These are phyloP conservation scores for Ogataea nitratoaversa DNA, from an alignment of 805 yeast species.

Conservation along the genomic window DNA sequence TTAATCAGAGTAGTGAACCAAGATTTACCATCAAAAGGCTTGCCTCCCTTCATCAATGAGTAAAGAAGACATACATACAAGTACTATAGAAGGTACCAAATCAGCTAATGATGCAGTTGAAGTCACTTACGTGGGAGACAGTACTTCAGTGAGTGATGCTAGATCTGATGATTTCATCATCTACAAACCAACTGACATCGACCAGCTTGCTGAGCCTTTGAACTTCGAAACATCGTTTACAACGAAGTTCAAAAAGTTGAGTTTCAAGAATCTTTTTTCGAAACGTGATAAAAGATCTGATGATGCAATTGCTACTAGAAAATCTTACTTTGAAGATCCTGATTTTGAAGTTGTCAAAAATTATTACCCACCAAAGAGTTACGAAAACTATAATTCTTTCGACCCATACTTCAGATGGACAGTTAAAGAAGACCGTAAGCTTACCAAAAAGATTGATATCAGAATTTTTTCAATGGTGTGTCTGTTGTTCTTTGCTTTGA, in stretches of 20 bases:
- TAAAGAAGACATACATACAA: background rate
- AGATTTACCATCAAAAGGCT: no score
- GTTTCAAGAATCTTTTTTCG: no score
- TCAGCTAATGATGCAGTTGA: background rate
- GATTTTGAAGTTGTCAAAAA: conserved; percentile 10
- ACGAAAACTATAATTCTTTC: conserved; percentile 12
- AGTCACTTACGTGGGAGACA: background rate
- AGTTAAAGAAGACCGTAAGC: conserved; percentile 9
- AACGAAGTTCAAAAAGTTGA: conserved; percentile 3
- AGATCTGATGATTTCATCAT: conserved; percentile 4
- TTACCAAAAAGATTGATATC: conserved; percentile 12
- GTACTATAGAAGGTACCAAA: background rate
- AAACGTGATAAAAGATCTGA: no score
- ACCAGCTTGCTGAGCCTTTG: conserved; percentile 8
- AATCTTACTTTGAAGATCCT: conserved; percentile 13
- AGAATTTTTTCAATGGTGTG: conserved; percentile 11
- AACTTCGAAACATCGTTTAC: conserved; percentile 5
- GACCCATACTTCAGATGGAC: conserved; percentile 18
- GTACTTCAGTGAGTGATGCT: background rate
- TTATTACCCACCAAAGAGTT: conserved; percentile 8
- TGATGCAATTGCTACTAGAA: conserved; percentile 12
- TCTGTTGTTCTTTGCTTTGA: conserved; percentile 49
- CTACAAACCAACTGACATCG: conserved; percentile 9
- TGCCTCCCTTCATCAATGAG: no score
- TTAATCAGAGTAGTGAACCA: no score